These are phyloP conservation scores for Alternaria infectoria DNA, from an alignment of 2,329 filamentous ascomycete genomes.

Conservation along the genomic window DNA sequence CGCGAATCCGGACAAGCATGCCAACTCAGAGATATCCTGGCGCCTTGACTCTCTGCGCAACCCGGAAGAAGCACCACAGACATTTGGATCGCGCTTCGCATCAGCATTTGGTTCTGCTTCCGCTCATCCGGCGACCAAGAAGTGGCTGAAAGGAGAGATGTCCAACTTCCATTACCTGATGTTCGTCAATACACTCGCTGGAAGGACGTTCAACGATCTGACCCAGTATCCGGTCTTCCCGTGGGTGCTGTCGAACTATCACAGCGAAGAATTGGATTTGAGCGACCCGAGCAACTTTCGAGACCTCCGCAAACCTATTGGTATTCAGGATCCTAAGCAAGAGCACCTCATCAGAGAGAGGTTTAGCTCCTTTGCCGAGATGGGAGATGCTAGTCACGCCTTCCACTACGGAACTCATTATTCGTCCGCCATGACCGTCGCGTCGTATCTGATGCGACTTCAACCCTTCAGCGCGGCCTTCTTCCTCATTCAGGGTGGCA, in stretches of 20 bases:
- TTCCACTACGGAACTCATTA: slow-evolving; percentile 99
- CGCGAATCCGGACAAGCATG: slow-evolving; percentile 69
- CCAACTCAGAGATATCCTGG: slow-evolving; percentile 88
- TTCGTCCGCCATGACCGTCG: slow-evolving; percentile 98
- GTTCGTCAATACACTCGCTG: slow-evolving; percentile 97
- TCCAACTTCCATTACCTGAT: slow-evolving; percentile 99
- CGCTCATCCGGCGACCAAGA: slow-evolving; percentile 82
- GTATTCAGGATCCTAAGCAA: slow-evolving; percentile 78
- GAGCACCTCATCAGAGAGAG: slow-evolving; percentile 82
- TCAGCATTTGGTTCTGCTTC: slow-evolving; percentile 87
- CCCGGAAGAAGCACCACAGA: slow-evolving; percentile 67
- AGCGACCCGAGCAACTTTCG: slow-evolving; percentile 84
- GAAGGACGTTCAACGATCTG: slow-evolving; percentile 94
- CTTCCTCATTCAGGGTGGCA: slow-evolving; percentile 90
- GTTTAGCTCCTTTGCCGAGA: slow-evolving; percentile 87
- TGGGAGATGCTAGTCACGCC: slow-evolving; percentile 77
- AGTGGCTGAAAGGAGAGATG: slow-evolving; percentile 92
- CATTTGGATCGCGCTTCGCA: slow-evolving; percentile 85
- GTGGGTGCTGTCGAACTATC: slow-evolving; percentile 96
- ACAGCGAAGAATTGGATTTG: slow-evolving; percentile 88
- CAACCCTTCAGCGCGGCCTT: slow-evolving; percentile 98
- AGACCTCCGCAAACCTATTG: slow-evolving; percentile 95
- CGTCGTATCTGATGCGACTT: slow-evolving; percentile 91
- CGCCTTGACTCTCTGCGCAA: slow-evolving; percentile 82
- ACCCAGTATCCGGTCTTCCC: slow-evolving; percentile 99